These are phyloP conservation scores for Phytophthora constricta DNA, from an alignment of 352 stramenopile species.

Conservation along the genomic window DNA sequence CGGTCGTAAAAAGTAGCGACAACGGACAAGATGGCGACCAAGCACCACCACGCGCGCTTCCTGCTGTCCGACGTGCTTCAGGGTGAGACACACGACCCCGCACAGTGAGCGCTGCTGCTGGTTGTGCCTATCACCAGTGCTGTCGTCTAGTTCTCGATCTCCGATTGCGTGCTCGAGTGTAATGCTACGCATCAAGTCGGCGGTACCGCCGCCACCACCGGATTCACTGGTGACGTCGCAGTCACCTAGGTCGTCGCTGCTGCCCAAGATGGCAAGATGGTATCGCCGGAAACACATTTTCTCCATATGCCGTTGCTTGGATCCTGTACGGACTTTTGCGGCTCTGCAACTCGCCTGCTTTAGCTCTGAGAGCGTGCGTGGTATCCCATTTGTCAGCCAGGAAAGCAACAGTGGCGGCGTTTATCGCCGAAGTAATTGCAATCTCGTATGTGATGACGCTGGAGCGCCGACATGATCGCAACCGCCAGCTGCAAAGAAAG, in stretches of 20 bases:
- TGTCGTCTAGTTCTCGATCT: conserved; percentile 62
- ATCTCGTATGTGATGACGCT: conserved; percentile 80
- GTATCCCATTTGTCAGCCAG: conserved; percentile 48
- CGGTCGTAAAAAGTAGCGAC: too few relatives aligned
- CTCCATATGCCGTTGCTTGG: conserved; percentile 70
- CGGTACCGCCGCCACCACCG: conserved; percentile 26
- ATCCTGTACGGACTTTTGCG: conserved; percentile 62
- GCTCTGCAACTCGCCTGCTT: conserved; percentile 49
- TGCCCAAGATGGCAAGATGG: conserved; percentile 29
- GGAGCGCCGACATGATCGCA: conserved; percentile 49
- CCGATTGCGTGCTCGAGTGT: conserved; percentile 42
- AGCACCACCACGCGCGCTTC: conserved; percentile 47
- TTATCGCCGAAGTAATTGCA: conserved; percentile 79
- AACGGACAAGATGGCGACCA: too few relatives aligned
- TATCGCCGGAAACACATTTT: conserved; percentile 66
- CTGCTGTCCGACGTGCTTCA: conserved; percentile 41
- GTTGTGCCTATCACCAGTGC: conserved; percentile 64
- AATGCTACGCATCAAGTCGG: conserved; percentile 44
- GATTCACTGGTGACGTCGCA: conserved; percentile 22
- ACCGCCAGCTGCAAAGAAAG: conserved; percentile 47
- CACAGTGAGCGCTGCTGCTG: conserved; percentile 55
- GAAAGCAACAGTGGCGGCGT: conserved; percentile 61
- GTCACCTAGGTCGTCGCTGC: conserved; percentile 32
- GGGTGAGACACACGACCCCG: conserved; percentile 40
- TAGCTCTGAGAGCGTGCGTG: conserved; percentile 14